Evolutionary conservation across 2,329 filamentous ascomycete species (phyloP).

Genomic region (Phyllosticta capitalensis): DNA sequence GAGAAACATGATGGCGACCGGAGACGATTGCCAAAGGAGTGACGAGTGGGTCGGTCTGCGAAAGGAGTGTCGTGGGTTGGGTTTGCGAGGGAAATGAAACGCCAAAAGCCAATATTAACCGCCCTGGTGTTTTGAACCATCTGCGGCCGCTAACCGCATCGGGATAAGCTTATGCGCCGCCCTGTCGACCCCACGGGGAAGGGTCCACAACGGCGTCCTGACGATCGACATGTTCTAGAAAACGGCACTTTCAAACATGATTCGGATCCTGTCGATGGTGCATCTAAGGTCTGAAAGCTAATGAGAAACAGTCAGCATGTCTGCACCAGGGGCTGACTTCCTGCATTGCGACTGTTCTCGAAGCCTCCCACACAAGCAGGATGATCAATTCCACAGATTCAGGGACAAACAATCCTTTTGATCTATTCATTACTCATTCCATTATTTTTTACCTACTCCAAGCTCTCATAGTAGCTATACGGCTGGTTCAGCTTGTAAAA

Average conservation of each 20-base stretch:
- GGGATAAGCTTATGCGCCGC: not conserved
- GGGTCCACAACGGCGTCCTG: not conserved
- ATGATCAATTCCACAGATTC: not conserved
- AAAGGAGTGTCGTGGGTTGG: not conserved
- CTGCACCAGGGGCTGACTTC: no score
- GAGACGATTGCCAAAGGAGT: not conserved
- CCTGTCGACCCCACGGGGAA: not conserved
- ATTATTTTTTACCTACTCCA: not conserved
- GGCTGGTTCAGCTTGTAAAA: conserved; percentile 14
- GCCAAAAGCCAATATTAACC: not conserved
- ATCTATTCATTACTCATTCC: not conserved
- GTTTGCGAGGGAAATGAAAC: not conserved
- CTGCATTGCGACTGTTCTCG: no score
- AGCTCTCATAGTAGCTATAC: conserved; percentile 1
- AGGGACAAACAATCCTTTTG: not conserved
- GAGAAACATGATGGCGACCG: conserved; percentile 8
- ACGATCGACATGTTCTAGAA: not conserved
- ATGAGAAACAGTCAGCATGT: no score
- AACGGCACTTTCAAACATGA: not conserved
- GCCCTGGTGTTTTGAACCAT: not conserved
- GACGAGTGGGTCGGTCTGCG: not conserved
- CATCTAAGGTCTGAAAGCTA: no score
- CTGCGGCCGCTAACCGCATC: not conserved
- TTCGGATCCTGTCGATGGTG: not conserved
- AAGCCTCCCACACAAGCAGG: no score